Evolutionary conservation across 768 basidiomycete species (phyloP), one percentile per base, ranked within the genome.

Genomic region (Galerina sulciceps): DNA sequence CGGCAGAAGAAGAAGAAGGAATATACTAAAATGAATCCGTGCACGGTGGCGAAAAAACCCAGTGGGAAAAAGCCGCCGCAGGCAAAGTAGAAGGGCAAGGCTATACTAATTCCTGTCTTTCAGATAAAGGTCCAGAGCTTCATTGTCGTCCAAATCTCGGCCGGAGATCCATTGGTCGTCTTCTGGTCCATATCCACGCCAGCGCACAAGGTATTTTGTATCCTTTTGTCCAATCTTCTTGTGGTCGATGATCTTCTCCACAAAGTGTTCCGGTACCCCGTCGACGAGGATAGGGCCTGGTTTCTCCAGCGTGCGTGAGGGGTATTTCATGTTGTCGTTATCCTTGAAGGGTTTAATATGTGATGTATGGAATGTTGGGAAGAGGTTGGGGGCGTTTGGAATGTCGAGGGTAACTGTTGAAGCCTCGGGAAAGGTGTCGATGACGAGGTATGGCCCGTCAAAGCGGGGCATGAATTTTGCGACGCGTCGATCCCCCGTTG

Each of bases 391-490:
- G 0, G 48, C 65, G 6, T 57, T 52, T 0, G 68, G 71, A 0
- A 73, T 40, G 6, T 72, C 56, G 0, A 73, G 58, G 0, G 68
- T 72, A 0, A 71, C 68, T 0, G 65, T 67, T 2, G 73, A 76
- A 0, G 53, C 53, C 1, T 53, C 52, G 0, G 45, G 36, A n/a
- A 71, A 45, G 0, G 68, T 65, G 0, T 62, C 45, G 0, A 62
- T 36, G 2, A 82, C 57, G 0, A 4, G 44, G 36, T 71, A 76
- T 0, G 71, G 75, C 0, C 75, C 68, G 46, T 80, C 69, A 15
- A 55, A 75, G 0, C 68, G 45, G 0, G 71, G 72, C 65, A 81
- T 73, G 44, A 79, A 78, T 53, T 81, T 81, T 0, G 75, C 76
- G 0, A 62, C 66, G 0, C 68, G 66, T 10, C 67, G 62, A 0